Evolutionary conservation across 768 basidiomycete genomes (phyloP).

Genomic region (Lactifluus subvellereus): DNA sequence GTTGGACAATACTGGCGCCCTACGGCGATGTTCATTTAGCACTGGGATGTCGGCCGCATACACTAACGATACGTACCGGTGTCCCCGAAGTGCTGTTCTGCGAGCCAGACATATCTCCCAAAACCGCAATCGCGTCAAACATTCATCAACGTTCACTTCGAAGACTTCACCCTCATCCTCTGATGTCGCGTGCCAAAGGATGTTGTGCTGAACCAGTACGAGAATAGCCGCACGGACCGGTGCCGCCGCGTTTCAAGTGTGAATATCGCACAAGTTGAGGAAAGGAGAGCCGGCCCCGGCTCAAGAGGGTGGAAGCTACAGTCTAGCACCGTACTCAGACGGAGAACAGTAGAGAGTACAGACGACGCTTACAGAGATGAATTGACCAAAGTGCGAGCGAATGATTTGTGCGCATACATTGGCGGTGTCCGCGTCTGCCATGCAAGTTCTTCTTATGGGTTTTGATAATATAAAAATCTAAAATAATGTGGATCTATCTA

Average conservation of each 20-base stretch:
- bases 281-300: slow-evolving; percentile 74
- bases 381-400: slow-evolving; percentile 56
- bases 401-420: slow-evolving; percentile 59
- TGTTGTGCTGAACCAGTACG: slow-evolving; percentile 84
- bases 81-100: slow-evolving; percentile 66
- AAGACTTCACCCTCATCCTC: slow-evolving; percentile 70
- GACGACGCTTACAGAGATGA: slow-evolving; percentile 50
- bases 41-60: background rate
- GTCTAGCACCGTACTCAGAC: slow-evolving; percentile 40
- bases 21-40: slow-evolving; percentile 29
- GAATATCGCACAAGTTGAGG: slow-evolving; percentile 64
- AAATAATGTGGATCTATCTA: background rate
- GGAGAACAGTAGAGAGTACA: background rate
- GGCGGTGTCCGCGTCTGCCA: slow-evolving; percentile 61
- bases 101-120: slow-evolving; percentile 72
- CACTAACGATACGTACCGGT: slow-evolving; percentile 42
- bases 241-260: slow-evolving; percentile 54
- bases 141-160: slow-evolving; percentile 80
- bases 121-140: slow-evolving; percentile 76
- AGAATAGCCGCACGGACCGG: slow-evolving; percentile 65
- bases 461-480: slow-evolving; percentile 3
- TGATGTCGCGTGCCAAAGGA: slow-evolving; percentile 76
- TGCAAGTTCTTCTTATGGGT: slow-evolving; percentile 26
- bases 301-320: slow-evolving; percentile 68
- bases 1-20: slow-evolving; percentile 72